Conservation (phyloP, 139 green algal genomes). For the Spirogloea muscicola region DNA sequence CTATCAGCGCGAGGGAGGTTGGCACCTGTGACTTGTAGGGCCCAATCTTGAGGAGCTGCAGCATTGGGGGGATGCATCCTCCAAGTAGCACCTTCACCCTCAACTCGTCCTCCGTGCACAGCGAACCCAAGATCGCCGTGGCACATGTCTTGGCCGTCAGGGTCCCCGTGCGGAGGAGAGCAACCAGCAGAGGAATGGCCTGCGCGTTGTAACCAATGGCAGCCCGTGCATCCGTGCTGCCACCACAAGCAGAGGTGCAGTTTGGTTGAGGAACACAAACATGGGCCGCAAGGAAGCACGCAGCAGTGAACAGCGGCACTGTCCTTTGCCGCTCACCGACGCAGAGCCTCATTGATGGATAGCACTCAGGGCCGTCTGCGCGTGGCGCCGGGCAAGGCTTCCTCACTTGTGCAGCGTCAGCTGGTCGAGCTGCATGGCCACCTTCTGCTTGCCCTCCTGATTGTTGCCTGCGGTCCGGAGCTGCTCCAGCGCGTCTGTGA, state of each 20-base stretch:
- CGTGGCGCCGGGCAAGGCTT: no score
- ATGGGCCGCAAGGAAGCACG: no score
- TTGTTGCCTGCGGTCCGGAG: conserved; percentile 12
- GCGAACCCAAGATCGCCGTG: conserved; percentile 8
- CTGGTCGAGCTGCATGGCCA: conserved; percentile 17
- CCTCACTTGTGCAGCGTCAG: no score
- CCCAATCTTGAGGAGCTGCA: conserved; percentile 18
- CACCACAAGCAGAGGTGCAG: no score
- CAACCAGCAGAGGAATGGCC: conserved; percentile 36
- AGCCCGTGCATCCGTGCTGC: conserved; percentile 18
- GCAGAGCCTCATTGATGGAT: no score
- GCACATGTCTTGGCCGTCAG: conserved; percentile 12
- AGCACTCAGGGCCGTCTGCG: no score
- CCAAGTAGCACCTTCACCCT: conserved; percentile 33
- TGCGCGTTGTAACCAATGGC: conserved; percentile 38
- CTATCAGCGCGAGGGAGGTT: no score
- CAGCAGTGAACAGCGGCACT: no score
- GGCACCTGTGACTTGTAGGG: conserved; percentile 26
- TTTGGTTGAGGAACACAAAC: no score
- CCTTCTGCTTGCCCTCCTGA: conserved; percentile 19
- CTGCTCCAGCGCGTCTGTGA: conserved; percentile 31
- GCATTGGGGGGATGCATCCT: conserved; percentile 36
- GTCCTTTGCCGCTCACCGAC: no score
- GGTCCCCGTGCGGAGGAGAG: conserved; percentile 22
- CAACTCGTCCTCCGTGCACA: conserved; percentile 35